A percentile compares a stretch with the other conserved stretches of the same genome.
Conservation (phyloP, 202 grass and related monocot species). For the Setaria italica region DNA sequence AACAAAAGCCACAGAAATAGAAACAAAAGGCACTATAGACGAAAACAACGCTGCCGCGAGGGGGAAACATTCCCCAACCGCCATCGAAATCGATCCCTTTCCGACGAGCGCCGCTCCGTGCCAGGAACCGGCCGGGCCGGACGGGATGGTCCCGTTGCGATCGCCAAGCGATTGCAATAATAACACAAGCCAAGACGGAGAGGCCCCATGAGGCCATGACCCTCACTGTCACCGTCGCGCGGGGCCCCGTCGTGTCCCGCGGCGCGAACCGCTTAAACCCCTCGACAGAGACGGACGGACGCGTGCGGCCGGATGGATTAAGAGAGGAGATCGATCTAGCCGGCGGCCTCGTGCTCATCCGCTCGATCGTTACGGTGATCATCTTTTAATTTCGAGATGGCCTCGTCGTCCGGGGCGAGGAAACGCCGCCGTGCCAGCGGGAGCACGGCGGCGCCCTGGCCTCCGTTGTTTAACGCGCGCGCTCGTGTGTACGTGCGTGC, state of each 20-base stretch:
- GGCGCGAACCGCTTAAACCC: not conserved
- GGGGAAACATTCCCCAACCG: constrained; percentile 26
- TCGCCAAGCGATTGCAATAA: not conserved
- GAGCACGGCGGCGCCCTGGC: not conserved
- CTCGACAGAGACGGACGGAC: not conserved
- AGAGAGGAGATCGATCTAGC: too few species aligned
- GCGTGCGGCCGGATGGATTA: too few species aligned
- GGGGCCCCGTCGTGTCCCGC: not conserved
- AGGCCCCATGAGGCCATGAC: not conserved
- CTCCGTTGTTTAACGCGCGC: too few species aligned
- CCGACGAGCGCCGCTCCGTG: too few species aligned
- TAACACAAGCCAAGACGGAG: not conserved
- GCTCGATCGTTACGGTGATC: too few species aligned
- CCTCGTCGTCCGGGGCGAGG: too few species aligned
- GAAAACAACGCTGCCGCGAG: constrained; percentile 1
- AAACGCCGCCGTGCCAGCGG: constrained; percentile 19
- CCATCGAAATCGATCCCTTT: constrained; percentile 11
- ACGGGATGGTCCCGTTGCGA: not conserved
- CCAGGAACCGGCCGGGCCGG: not conserved
- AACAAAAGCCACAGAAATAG: not conserved
- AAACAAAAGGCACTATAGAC: not conserved
- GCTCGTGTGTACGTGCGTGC: too few species aligned
- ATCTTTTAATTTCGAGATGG: too few species aligned
- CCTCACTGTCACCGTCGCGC: not conserved
- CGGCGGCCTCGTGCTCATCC: too few species aligned